These are phyloP conservation scores for Stylosanthes scabra DNA, from an alignment of 331 rosid species.

Conservation along the genomic window DNA sequence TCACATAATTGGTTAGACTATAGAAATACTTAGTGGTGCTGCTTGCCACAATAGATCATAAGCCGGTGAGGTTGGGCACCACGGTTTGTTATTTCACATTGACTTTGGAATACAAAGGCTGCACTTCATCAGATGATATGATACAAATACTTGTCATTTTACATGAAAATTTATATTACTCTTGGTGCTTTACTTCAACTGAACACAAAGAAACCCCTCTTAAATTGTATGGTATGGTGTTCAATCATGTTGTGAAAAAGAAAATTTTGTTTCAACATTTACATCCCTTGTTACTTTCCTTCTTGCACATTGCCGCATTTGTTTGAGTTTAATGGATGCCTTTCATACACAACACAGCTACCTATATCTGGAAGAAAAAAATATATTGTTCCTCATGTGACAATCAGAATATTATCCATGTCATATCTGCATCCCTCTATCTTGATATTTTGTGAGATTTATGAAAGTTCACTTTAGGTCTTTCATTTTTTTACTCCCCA, in stretches of 20 bases:
- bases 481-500: background rate
- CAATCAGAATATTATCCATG: slow-evolving; percentile 13
- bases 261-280: background rate
- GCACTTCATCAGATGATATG: slow-evolving; percentile 1
- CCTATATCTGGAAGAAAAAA: background rate
- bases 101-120: no score
- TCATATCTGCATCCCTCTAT: slow-evolving; percentile 19
- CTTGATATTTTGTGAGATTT: slow-evolving; percentile 15
- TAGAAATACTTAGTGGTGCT: background rate
- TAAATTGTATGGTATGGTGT: background rate
- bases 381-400: slow-evolving; percentile 10
- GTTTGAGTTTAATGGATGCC: background rate
- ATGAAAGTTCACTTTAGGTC: background rate
- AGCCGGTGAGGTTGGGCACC: slow-evolving; percentile 7
- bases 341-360: slow-evolving; percentile 8
- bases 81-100: background rate
- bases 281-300: slow-evolving; percentile 22
- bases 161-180: slow-evolving; percentile 10
- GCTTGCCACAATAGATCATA: slow-evolving; percentile 3
- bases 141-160: background rate
- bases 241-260: background rate
- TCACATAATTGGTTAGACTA: slow-evolving; percentile 16
- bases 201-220: slow-evolving; percentile 19
- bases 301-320: slow-evolving; percentile 10
- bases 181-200: slow-evolving; percentile 17